phyloP scores from a whole-genome alignment of 2,329 filamentous ascomycete species.

The Xylaria sp. region DNA sequence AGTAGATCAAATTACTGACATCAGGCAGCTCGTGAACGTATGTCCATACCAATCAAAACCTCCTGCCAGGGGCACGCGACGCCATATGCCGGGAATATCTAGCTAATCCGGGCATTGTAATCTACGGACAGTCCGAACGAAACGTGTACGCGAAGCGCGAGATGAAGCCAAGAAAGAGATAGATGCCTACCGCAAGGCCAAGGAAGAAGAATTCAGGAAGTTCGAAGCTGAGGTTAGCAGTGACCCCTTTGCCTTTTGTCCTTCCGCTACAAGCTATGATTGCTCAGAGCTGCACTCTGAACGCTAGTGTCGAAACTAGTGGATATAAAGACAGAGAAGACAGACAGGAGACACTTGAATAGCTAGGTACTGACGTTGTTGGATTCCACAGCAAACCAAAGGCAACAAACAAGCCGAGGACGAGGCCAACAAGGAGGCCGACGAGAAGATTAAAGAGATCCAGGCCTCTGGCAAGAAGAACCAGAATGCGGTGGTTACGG shows the following conservation, averaged over 20 bases:
- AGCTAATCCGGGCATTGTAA: constrained; percentile 24
- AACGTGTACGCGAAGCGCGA: constrained; percentile 95
- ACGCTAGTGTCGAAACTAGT: not conserved
- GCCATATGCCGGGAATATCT: not conserved
- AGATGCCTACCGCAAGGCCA: constrained; percentile 84
- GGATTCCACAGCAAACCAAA: constrained; percentile 75
- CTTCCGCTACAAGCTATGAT: not conserved
- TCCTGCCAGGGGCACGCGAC: constrained; percentile 1
- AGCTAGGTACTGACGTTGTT: constrained; percentile 10
- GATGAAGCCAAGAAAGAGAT: constrained; percentile 98
- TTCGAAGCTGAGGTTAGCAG: constrained; percentile 74
- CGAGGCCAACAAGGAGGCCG: constrained; percentile 80
- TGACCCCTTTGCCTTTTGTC: not conserved
- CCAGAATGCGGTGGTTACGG: constrained; percentile 79
- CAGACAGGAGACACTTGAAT: not conserved
- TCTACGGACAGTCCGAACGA: constrained; percentile 71
- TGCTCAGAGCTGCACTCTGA: not conserved
- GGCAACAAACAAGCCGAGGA: constrained; percentile 83
- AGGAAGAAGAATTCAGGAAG: constrained; percentile 93
- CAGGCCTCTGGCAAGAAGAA: constrained; percentile 78
- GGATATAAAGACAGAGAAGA: constrained; percentile 1
- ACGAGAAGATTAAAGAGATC: constrained; percentile 82
- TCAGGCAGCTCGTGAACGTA: constrained; percentile 22
- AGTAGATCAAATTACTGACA: not conserved
- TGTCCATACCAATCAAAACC: constrained; percentile 11